These are phyloP conservation scores for Hypericum perforatum DNA, from an alignment of 345 rosid species.

Conservation along the genomic window DNA sequence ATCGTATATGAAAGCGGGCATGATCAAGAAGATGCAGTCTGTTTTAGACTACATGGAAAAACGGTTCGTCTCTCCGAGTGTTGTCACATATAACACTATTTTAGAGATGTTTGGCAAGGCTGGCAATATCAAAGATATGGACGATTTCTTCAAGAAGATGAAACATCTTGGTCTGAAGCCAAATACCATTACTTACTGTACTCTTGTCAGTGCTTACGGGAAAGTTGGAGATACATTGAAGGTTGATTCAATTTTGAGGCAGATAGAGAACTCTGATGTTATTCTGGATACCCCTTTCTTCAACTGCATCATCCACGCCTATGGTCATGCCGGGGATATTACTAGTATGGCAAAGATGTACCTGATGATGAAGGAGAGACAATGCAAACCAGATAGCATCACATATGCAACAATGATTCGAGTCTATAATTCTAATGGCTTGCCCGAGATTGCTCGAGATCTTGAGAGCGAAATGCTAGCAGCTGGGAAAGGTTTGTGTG, in stretches of 20 bases:
- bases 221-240: conserved; percentile 45
- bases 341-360: conserved; percentile 59
- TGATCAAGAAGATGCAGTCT: conserved; percentile 53
- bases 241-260: conserved; percentile 65
- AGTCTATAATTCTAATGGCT: conserved; percentile 53
- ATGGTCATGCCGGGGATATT: conserved; percentile 57
- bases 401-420: conserved; percentile 68
- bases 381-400: conserved; percentile 53
- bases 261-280: conserved; percentile 71
- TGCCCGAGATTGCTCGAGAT: conserved; percentile 46
- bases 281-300: conserved; percentile 65
- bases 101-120: conserved; percentile 67
- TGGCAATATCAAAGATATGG: conserved; percentile 52
- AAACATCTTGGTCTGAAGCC: conserved; percentile 81
- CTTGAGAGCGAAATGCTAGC: conserved; percentile 40
- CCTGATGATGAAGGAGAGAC: conserved; percentile 50
- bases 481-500: conserved; percentile 28
- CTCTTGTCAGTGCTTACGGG: conserved; percentile 56
- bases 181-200: conserved; percentile 59
- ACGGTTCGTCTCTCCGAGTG: conserved; percentile 43
- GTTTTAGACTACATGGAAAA: conserved; percentile 61
- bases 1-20: conserved; percentile 57
- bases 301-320: conserved; percentile 69
- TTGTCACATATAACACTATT: conserved; percentile 51
- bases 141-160: conserved; percentile 51